phyloP scores from a whole-genome alignment of 805 yeast species.

The Saturnispora zaruensis region DNA sequence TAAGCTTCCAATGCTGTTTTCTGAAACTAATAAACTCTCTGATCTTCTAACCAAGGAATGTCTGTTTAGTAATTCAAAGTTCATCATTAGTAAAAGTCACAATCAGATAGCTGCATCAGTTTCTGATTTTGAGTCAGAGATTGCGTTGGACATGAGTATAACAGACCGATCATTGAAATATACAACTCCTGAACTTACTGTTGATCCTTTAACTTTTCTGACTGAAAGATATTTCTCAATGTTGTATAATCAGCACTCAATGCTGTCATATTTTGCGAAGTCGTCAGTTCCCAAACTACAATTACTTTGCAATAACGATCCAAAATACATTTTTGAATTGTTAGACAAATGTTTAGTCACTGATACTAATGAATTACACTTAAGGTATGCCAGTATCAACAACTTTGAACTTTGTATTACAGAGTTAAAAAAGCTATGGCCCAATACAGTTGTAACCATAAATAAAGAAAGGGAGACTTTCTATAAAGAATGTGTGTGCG shows the following conservation, averaged over 20 bases:
- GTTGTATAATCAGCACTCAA: constrained; percentile 21
- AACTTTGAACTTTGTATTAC: background rate
- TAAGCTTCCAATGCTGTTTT: background rate
- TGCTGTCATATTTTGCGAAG: constrained; percentile 26
- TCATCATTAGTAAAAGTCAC: background rate
- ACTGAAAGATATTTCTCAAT: constrained; percentile 22
- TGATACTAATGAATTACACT: constrained; percentile 15
- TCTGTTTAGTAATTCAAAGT: background rate
- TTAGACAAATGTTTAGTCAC: constrained; percentile 16
- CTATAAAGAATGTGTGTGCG: constrained; percentile 11
- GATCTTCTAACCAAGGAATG: background rate
- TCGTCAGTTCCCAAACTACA: constrained; percentile 26
- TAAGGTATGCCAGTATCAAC: background rate
- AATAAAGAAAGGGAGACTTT: background rate
- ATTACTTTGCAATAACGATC: constrained; percentile 21
- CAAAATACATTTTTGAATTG: constrained; percentile 14
- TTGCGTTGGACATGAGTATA: background rate
- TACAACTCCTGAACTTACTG: background rate
- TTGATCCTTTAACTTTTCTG: constrained; percentile 25
- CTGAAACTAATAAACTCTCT: background rate
- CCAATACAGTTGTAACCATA: background rate
- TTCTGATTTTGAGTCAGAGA: background rate
- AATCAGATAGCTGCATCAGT: background rate
- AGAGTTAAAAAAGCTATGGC: constrained; percentile 1
- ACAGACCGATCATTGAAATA: background rate